Base-by-base conservation (phyloP, 2,329 filamentous ascomycete genomes). In the Sporothrix dimorphospora region DNA sequence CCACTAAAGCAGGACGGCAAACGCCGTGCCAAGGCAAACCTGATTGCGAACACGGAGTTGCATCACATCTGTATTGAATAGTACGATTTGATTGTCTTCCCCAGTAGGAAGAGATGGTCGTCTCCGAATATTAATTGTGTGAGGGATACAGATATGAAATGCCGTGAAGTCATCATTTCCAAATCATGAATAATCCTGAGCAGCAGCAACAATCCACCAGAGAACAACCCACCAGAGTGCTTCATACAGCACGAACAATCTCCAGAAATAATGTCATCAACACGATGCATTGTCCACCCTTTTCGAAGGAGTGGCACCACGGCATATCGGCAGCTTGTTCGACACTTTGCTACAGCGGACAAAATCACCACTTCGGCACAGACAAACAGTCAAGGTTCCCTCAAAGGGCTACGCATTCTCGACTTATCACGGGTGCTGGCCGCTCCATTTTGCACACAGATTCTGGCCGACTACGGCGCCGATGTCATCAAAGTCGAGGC, bases 401-500 rank as follows among this genome's bases (percentile, higher is more conserved):
- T 99, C 76, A 89, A 93, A 47, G 96, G 95, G 0, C 91, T 96
- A 76, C 90, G 93, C 71, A 94, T 98, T 16, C 86, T 99, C 74
- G 96, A 98, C 80, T 97, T 99, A 94, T 98, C 95, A 4, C 89
- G 96, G 83, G 96, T 99, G 1, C 83, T 99, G 75, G 96, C 96
- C 74, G 96, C 96, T 94, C 96, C 96, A 76, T 98, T 98, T 79
- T 97, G 94, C 78, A 98, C 96, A 51, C 96, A 99, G 81, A 98
- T 99, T 71, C 83, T 99, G 9, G 96, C 95, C 72, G 96, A 99
- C 82, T 87, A 99, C 77, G 96, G 94, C 75, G 96, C 96, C 76
- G 94, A 99, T 80, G 90, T 99, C 40, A 97, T 99, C 83, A 99
- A 99, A 82, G 89, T 99, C 74, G 96, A 99, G 82, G 96, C 99